Percentiles rank a stretch among this genome's conserved stretches.
phyloP scores from a whole-genome alignment of 2,329 filamentous ascomycete species.

The Ophiostoma australiae region DNA sequence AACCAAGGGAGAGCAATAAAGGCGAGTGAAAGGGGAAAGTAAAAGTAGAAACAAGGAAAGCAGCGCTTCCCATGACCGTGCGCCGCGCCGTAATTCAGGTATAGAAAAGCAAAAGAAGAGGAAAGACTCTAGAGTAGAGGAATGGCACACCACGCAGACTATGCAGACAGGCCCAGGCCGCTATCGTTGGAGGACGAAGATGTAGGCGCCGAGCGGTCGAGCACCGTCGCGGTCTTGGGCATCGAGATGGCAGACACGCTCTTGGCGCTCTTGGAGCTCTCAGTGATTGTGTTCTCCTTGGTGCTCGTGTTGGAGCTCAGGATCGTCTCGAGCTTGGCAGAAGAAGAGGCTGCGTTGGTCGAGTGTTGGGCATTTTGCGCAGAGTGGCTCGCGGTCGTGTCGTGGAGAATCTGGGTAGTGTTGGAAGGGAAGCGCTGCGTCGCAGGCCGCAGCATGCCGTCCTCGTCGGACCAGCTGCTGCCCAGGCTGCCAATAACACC shows the following conservation, averaged over 20 bases:
- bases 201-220: neutral
- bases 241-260: neutral
- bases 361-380: neutral
- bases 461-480: conserved; percentile 34
- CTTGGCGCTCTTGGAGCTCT: neutral
- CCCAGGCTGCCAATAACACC: conserved; percentile 20
- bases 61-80: conserved; percentile 18
- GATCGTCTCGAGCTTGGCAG: conserved; percentile 43
- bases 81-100: conserved; percentile 18
- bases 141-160: neutral
- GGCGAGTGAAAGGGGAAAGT: neutral
- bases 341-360: neutral
- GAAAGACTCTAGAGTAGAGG: neutral
- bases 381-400: neutral
- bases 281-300: conserved; percentile 24
- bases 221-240: neutral
- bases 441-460: conserved; percentile 29
- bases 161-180: conserved; percentile 30
- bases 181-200: conserved; percentile 30
- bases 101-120: conserved; percentile 1
- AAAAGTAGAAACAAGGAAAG: neutral
- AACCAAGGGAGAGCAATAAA: neutral
- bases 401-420: neutral
- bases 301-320: conserved; percentile 38
- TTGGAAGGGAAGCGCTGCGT: conserved; percentile 8